Base-by-base conservation (phyloP, 139 green algal genomes). In the Chlamydomonas incerta region DNA sequence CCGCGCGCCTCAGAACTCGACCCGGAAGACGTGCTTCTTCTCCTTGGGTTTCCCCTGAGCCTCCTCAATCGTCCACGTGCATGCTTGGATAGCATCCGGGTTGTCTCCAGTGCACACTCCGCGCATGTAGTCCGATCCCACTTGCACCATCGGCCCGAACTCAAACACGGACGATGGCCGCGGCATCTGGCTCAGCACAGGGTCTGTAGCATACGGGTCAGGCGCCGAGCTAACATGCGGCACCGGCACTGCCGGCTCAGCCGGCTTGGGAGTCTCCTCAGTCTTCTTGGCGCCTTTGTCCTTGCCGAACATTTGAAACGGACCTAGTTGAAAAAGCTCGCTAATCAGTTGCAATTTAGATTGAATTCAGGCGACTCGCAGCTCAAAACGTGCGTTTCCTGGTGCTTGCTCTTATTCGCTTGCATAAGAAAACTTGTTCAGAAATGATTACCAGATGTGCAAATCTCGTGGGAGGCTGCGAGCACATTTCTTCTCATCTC, bases 71-170 rank as follows among this genome's bases (percentile, higher is more conserved):
- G 87, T 90, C 91, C 91, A 94, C 0, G 88, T 92, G 89, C 91
- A 94, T 1, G 91, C 91, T 60, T 94, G 91, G 41, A 94, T 94
- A 21, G 89, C 91, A 58, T 94, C 91, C 52, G 91, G 91, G 66
- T 94, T 88, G 31, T 90, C 87, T 23, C 91, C 91, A 14, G 87
- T 88, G 74, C 91, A 94, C 29, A 92, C 83, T 35, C 91, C 91
- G 0, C 86, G 79, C 72, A 94, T 82, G 37, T 87, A 75, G 0
- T 88, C 77, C 17, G 71, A 21, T 9, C 88, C 89, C 17, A 88
- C 55, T 37, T 65, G 34, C 41, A 89, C 89, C 21, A 70, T 68
- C 15, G 87, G 72, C 14, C 91, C 91, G 62, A 94, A 94, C 85
- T 92, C 91, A 52, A 94, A 94, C 1, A 94, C 89, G 0, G 87